Conservation (phyloP, 2,329 filamentous ascomycete species). For the Fusarium haematococcum region DNA sequence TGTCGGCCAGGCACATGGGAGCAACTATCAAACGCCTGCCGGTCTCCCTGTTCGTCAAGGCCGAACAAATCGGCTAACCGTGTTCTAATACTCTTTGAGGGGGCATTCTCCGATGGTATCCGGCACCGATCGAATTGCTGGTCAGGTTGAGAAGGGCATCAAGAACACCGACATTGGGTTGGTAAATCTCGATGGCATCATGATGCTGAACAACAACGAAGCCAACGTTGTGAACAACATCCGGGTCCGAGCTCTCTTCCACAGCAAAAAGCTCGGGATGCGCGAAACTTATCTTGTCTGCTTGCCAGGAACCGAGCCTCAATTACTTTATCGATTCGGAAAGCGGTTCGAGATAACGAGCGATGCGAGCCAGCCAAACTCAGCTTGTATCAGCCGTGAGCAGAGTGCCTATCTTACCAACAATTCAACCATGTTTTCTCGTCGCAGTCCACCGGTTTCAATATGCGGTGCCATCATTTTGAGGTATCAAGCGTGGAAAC, state of each 20-base stretch:
- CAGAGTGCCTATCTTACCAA: not conserved
- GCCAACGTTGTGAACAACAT: not conserved
- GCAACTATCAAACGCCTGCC: not conserved
- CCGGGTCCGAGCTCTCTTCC: not conserved
- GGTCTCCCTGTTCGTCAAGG: not conserved
- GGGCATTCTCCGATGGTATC: not conserved
- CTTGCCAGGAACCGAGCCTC: not conserved
- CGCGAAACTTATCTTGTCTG: not conserved
- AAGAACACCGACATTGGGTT: not conserved
- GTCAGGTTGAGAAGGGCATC: not conserved
- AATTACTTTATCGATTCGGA: not conserved
- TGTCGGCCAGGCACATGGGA: not conserved
- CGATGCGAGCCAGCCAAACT: not conserved
- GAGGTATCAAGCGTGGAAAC: not conserved
- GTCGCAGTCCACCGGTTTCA: not conserved
- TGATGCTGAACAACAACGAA: not conserved
- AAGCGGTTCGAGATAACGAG: constrained; percentile 1
- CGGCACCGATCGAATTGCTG: not conserved
- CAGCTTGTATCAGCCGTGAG: not conserved
- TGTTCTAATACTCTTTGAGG: not conserved
- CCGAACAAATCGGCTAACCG: not conserved
- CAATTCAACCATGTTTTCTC: not conserved
- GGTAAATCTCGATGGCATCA: not conserved
- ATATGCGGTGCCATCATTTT: not conserved
- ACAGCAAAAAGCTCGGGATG: not conserved